These are phyloP conservation scores for Aspergillus japonicus DNA, from an alignment of 2,329 filamentous ascomycete genomes.

Conservation along the genomic window DNA sequence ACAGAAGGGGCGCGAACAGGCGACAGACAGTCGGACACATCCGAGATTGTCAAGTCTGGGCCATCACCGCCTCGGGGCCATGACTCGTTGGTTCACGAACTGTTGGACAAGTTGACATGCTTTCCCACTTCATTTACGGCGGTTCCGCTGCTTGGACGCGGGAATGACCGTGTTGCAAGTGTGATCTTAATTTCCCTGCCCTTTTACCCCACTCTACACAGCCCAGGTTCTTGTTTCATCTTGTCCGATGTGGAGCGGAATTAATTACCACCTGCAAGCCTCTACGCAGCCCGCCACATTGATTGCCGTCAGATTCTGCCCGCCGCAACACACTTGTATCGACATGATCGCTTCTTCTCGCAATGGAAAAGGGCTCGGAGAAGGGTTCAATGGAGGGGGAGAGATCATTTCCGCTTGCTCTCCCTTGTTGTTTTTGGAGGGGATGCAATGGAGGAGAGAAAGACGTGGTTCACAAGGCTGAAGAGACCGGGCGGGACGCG, in stretches of 20 bases:
- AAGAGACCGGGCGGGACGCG: too few relatives aligned
- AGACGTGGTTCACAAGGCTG: too few relatives aligned
- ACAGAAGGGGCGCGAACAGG: not conserved
- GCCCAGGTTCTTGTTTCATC: slow-evolving; percentile 15
- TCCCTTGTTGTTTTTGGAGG: too few relatives aligned
- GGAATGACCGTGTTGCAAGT: not conserved
- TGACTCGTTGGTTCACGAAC: not conserved
- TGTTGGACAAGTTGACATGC: not conserved
- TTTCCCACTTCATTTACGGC: not conserved
- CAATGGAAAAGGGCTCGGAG: not conserved
- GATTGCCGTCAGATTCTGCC: not conserved
- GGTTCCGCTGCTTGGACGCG: not conserved
- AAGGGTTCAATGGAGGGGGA: too few relatives aligned
- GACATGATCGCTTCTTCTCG: not conserved
- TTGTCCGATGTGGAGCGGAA: slow-evolving; percentile 12
- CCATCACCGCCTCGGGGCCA: not conserved
- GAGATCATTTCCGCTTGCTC: too few relatives aligned
- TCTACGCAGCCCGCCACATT: not conserved
- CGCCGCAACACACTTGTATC: not conserved
- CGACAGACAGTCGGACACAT: not conserved
- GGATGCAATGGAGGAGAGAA: too few relatives aligned
- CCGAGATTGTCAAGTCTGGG: not conserved
- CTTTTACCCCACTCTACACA: slow-evolving; percentile 13
- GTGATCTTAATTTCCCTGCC: slow-evolving; percentile 5
- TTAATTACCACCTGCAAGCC: slow-evolving; percentile 5